These are phyloP conservation scores for Hibiscus syriacus DNA, from an alignment of 345 rosid species.

Conservation along the genomic window DNA sequence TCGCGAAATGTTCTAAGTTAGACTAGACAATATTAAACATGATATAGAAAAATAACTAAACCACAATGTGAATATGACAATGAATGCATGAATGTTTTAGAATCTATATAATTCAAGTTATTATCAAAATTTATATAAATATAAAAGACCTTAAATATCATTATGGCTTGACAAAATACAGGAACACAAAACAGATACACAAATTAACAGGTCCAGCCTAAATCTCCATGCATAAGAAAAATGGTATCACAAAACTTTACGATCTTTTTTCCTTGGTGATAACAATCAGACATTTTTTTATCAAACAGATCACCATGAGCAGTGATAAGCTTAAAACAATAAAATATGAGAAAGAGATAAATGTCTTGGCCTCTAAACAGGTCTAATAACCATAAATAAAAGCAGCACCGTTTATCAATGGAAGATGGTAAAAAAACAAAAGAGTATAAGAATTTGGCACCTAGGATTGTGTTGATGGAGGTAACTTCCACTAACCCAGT, in stretches of 20 bases:
- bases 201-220: neutral
- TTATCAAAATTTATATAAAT: too few species aligned
- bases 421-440: neutral
- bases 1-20: too few species aligned
- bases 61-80: too few species aligned
- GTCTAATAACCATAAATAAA: neutral
- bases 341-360: neutral
- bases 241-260: neutral
- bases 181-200: neutral
- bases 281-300: neutral
- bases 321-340: neutral
- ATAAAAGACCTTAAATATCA: neutral
- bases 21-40: too few species aligned
- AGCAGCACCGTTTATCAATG: neutral
- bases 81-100: too few species aligned
- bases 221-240: neutral
- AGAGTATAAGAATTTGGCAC: slow-evolving; percentile 28
- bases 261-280: neutral
- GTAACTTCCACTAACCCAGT: slow-evolving; percentile 80
- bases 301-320: neutral
- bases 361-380: neutral
- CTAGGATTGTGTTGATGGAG: slow-evolving; percentile 95
- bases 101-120: too few species aligned
- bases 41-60: too few species aligned
- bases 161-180: neutral